A percentile compares a stretch with the other conserved stretches of the same genome.
phyloP scores from a whole-genome alignment of 208 protist genomes.

The Naegleria gruberi region DNA sequence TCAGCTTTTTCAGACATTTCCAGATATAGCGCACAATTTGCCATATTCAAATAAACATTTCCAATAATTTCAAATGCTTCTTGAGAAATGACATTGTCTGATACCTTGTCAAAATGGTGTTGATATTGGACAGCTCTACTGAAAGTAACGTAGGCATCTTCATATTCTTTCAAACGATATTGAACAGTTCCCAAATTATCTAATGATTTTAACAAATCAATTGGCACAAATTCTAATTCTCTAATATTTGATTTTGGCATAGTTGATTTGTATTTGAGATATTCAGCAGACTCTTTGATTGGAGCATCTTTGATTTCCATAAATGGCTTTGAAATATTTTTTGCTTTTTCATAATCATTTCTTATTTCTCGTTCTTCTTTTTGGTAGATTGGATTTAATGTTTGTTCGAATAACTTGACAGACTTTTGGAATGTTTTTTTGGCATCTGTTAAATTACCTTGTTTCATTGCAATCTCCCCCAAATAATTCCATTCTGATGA shows the following conservation, averaged over 20 bases:
- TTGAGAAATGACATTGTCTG: neutral
- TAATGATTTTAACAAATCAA: neutral
- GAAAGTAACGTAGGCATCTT: neutral
- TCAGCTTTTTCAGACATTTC: neutral
- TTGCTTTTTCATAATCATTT: neutral
- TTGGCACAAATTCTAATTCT: neutral
- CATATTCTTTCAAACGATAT: neutral
- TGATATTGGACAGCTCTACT: neutral
- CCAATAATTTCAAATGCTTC: neutral
- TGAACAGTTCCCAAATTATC: neutral
- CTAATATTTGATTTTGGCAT: neutral
- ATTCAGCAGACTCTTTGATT: neutral
- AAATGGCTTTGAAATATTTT: neutral
- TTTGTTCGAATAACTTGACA: neutral
- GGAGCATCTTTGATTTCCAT: neutral
- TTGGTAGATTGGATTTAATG: neutral
- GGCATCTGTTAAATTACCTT: neutral
- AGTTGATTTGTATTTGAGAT: neutral
- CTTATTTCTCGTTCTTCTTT: neutral
- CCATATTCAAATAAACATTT: neutral
- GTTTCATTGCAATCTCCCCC: neutral
- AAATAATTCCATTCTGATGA: neutral
- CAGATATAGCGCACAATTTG: neutral
- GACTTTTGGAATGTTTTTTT: slow-evolving; percentile 4
- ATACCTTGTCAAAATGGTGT: neutral